phyloP scores from a whole-genome alignment of 1,284 basidiomycete species.

The Butyriboletus pseudospeciosus region DNA sequence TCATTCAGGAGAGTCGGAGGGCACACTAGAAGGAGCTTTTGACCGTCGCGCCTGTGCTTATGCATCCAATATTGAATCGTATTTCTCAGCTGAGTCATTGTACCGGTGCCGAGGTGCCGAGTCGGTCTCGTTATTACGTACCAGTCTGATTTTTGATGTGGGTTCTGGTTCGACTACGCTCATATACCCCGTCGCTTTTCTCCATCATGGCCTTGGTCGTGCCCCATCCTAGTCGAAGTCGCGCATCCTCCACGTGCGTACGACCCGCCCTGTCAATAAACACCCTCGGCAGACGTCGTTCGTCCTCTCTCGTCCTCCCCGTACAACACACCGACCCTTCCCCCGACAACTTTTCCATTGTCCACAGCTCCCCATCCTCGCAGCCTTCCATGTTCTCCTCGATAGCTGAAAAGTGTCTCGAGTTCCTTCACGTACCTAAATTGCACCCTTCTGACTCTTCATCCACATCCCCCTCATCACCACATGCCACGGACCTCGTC shows the following conservation, averaged over 20 bases:
- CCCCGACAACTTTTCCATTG: background rate
- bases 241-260: slow-evolving; percentile 60
- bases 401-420: slow-evolving; percentile 48
- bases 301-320: slow-evolving; percentile 36
- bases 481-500: slow-evolving; percentile 52
- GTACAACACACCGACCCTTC: slow-evolving; percentile 13
- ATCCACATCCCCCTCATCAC: slow-evolving; percentile 45
- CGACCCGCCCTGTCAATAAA: slow-evolving; percentile 50
- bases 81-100: slow-evolving; percentile 16
- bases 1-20: slow-evolving; percentile 91
- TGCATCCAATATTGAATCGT: background rate
- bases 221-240: slow-evolving; percentile 41
- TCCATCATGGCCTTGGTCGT: slow-evolving; percentile 28
- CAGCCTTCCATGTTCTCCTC: slow-evolving; percentile 46
- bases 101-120: slow-evolving; percentile 10
- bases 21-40: slow-evolving; percentile 43
- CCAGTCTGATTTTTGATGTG: slow-evolving; percentile 22
- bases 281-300: slow-evolving; percentile 53
- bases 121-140: slow-evolving; percentile 23
- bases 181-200: slow-evolving; percentile 1
- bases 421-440: slow-evolving; percentile 46
- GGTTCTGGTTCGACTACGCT: slow-evolving; percentile 1
- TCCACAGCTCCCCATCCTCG: slow-evolving; percentile 8
- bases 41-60: background rate
- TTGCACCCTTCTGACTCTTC: slow-evolving; percentile 36